These are phyloP conservation scores for Oropetium thomaeum DNA, from an alignment of 176 grass and related monocot genomes.

Conservation along the genomic window DNA sequence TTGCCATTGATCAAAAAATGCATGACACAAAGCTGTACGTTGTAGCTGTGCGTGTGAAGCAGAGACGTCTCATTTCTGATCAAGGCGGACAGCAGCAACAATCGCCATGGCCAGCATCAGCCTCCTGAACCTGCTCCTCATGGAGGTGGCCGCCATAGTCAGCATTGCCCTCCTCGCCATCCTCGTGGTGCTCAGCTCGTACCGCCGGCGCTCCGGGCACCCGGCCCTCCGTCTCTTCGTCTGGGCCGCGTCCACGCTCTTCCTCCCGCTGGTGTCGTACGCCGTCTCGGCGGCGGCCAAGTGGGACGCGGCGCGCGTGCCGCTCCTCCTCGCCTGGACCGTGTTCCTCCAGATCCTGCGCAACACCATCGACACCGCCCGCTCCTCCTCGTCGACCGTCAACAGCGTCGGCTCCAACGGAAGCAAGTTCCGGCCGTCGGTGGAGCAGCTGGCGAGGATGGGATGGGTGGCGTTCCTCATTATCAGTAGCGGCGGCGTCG, in stretches of 20 bases:
- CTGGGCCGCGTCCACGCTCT: slow-evolving; percentile 44
- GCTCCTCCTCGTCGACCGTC: slow-evolving; percentile 24
- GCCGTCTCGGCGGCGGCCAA: slow-evolving; percentile 37
- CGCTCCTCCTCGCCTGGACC: slow-evolving; percentile 48
- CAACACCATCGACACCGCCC: slow-evolving; percentile 51
- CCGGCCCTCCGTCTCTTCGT: slow-evolving; percentile 49
- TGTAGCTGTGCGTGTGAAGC: no score
- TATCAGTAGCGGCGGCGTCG: slow-evolving; percentile 30
- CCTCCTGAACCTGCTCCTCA: slow-evolving; percentile 43
- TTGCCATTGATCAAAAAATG: no score
- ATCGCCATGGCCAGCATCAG: slow-evolving; percentile 30
- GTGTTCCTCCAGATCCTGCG: slow-evolving; percentile 55
- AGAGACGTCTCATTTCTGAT: no score
- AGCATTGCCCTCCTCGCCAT: slow-evolving; percentile 40
- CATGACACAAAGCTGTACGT: no score
- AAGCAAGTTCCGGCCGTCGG: slow-evolving; percentile 44
- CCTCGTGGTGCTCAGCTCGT: slow-evolving; percentile 38
- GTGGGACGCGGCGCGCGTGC: slow-evolving; percentile 28
- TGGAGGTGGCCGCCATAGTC: slow-evolving; percentile 44
- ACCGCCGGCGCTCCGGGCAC: slow-evolving; percentile 45
- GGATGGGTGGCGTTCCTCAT: slow-evolving; percentile 59
- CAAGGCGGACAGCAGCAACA: no score
- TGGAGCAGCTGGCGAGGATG: slow-evolving; percentile 54
- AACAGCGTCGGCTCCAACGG: slow-evolving; percentile 1
- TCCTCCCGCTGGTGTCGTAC: slow-evolving; percentile 53